Base-by-base conservation (phyloP, 768 basidiomycete genomes). In the Mycena pura region DNA sequence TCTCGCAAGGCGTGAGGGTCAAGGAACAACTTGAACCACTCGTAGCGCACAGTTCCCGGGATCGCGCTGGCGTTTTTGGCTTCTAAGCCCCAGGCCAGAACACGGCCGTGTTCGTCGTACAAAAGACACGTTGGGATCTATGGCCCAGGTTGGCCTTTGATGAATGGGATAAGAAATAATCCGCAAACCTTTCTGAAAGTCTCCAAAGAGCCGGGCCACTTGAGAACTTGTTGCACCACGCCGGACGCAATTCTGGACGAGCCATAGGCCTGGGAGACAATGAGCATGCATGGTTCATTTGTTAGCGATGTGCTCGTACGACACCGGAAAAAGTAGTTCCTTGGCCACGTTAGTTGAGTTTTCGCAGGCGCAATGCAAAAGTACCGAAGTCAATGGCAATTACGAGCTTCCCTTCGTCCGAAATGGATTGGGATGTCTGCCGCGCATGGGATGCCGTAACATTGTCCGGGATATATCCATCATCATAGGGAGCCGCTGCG, bases 241-340 rank as follows among this genome's bases (percentile, higher is more conserved):
- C 94, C 94, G 0, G 83, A 84, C 10, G 90, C 85, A 58, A 94
- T 90, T 63, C 93, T 87, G 11, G 92, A 90, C 8, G 92, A 94
- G 7, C 90, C 93, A 69, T 92, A 96, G 0, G 93, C 91, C 91
- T 93, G 66, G 27, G 39, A n/a, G 15, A 32, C 54, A 52, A 24
- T 43, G 15, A 63, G 58, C 34, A 3, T 19, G 43, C 39, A 51
- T 40, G 55, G 28, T 54, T 21, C 15, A 49, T 24, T 31, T 17
- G n/a, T 25, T 52, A n/a, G 25, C 14, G 14, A 32, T 7, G 25
- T 17, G 38, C 21, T 10, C 91, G 76, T 72, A 92, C 92, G 60
- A 94, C 89, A 60, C 92, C 92, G 24, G 92, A 93, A 76, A 93
- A 93, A 5, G 91, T 94, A 3, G 92, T 93, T 74, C 92, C 92